phyloP scores from a whole-genome alignment of 495 filamentous ascomycete genomes.

The Penicillium lagena region DNA sequence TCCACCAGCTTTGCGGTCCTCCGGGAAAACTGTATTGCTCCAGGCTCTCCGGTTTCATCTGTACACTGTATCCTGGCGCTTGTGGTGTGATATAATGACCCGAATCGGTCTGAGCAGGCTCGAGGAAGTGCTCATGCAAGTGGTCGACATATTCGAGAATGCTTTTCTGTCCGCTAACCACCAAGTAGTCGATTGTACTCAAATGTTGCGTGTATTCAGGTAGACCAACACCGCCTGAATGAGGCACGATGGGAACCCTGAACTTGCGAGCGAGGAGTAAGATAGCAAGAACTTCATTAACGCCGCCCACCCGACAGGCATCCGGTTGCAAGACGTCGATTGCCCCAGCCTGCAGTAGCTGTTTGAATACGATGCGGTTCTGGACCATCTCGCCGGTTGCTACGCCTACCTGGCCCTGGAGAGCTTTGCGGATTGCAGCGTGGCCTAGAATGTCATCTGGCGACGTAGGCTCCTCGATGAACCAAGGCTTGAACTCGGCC shows the following conservation, averaged over 20 bases:
- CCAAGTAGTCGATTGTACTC: slow-evolving; percentile 90
- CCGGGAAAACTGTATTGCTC: slow-evolving; percentile 22
- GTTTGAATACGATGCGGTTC: slow-evolving; percentile 92
- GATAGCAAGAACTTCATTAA: slow-evolving; percentile 89
- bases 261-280: slow-evolving; percentile 83
- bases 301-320: slow-evolving; percentile 83
- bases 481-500: slow-evolving; percentile 85
- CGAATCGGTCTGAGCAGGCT: slow-evolving; percentile 72
- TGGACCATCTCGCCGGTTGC: slow-evolving; percentile 97
- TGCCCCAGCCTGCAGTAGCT: slow-evolving; percentile 69
- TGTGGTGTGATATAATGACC: slow-evolving; percentile 84
- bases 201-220: slow-evolving; percentile 94
- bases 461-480: slow-evolving; percentile 92
- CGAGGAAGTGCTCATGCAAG: slow-evolving; percentile 86
- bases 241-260: slow-evolving; percentile 79
- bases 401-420: slow-evolving; percentile 69
- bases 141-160: slow-evolving; percentile 91
- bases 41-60: slow-evolving; percentile 90
- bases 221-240: slow-evolving; percentile 83
- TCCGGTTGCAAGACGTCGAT: slow-evolving; percentile 89
- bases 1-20: too few relatives aligned
- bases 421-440: slow-evolving; percentile 72
- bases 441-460: slow-evolving; percentile 91
- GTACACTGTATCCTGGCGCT: slow-evolving; percentile 79
- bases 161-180: slow-evolving; percentile 71